Base-by-base conservation (phyloP, 2,329 filamentous ascomycete genomes). In the Alternaria incomplexa region DNA sequence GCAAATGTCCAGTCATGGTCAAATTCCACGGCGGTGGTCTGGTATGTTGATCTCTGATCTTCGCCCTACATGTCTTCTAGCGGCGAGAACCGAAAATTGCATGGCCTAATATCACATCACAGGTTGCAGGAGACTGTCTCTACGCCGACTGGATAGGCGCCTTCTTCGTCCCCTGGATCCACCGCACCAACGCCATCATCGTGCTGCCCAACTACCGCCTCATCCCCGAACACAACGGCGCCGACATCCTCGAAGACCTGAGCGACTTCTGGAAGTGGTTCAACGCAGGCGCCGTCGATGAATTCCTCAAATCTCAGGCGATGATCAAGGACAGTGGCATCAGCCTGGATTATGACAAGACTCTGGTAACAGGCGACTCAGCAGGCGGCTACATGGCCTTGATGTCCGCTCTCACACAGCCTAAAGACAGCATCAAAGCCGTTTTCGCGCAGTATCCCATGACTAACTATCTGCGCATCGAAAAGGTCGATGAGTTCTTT, bases 141-240 rank as follows among this genome's bases (percentile, higher is more conserved):
- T 75, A 72, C 56, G 53, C 72, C 1, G 63, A 71, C 17, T 80
- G 77, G 76, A 73, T 76, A 53, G 62, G 70, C 3, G 65, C 70
- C 9, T 80, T 67, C 54, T 71, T 81, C 8, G 69, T 84, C 8
- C 77, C 83, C 8, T 75, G 83, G 43, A 75, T 80, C 23, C 73
- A 77, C 2, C 65, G 72, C 25, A 77, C 81, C 52, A 70, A 70
- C 13, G 83, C 85, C n/a, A 81, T 87, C 47, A 75, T 83, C 25
- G 68, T 87, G 7, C 74, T 80, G 2, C 81, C 84, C 0, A 83
- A 85, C 70, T 85, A 87, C 74, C 84, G 85, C 9, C 81, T 87
- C 4, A 63, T 85, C n/a, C 85, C 85, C 22, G 84, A 86, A 61
- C 76, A 81, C 56, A 82, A 59, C 20, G 83, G 83, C 32, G 51